phyloP scores from a whole-genome alignment of 768 basidiomycete genomes.

The Leccinum longicurvipes region DNA sequence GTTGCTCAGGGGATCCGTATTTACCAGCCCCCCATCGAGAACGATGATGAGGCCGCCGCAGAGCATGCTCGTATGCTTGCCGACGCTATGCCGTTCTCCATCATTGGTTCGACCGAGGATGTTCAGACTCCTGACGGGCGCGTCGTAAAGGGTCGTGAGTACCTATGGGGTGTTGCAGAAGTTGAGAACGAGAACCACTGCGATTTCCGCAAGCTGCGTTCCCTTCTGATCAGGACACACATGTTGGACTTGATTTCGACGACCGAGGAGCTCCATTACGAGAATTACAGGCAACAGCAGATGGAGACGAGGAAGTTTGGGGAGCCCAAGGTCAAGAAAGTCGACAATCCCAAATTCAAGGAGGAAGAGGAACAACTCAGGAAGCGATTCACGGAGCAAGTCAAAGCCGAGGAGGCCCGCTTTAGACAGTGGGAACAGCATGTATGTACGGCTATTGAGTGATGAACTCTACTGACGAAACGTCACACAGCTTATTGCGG shows the following conservation, averaged over 20 bases:
- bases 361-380: slow-evolving; percentile 97
- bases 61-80: slow-evolving; percentile 85
- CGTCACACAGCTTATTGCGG: slow-evolving; percentile 82
- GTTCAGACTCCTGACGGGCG: slow-evolving; percentile 90
- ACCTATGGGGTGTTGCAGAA: slow-evolving; percentile 99
- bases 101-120: slow-evolving; percentile 96
- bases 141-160: slow-evolving; percentile 94
- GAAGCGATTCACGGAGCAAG: slow-evolving; percentile 99
- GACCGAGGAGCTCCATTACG: slow-evolving; percentile 94
- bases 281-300: slow-evolving; percentile 96
- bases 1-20: slow-evolving; percentile 90
- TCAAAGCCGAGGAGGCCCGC: slow-evolving; percentile 95
- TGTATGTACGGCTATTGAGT: slow-evolving; percentile 44
- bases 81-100: slow-evolving; percentile 97
- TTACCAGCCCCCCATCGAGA: slow-evolving; percentile 90
- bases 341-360: slow-evolving; percentile 99
- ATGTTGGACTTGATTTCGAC: slow-evolving; percentile 98
- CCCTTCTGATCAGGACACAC: slow-evolving; percentile 92
- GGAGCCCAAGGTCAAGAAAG: slow-evolving; percentile 96
- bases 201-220: slow-evolving; percentile 97
- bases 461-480: slow-evolving; percentile 14
- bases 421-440: slow-evolving; percentile 99
- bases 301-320: slow-evolving; percentile 99
- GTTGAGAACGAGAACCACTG: slow-evolving; percentile 99
- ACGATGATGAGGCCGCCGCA: slow-evolving; percentile 79